Evolutionary conservation across 2,329 filamentous ascomycete genomes (phyloP), one percentile per base, ranked within the genome.

Genomic region (Pseudogymnoascus sp.): DNA sequence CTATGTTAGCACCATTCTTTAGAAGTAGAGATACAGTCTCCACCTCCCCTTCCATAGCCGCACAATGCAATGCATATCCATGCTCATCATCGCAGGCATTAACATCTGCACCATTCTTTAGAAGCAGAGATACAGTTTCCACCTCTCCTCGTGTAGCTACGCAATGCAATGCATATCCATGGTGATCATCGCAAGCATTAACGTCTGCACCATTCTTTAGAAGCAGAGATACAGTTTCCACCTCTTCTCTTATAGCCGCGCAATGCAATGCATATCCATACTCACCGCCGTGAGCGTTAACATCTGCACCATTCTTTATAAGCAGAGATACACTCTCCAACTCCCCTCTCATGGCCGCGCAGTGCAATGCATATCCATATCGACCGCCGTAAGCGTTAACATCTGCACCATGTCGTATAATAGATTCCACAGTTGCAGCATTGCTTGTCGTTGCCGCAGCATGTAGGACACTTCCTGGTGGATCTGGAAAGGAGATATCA

Each of bases 251-350:
- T 28, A 62, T 62, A 25, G 64, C 57, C 57, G 65, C 69, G 50
- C 66, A 66, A 32, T 66, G 64, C 50, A 71, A 57, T 61, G 66
- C 61, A 58, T 64, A 66, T 14, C 63, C 66, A 62, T 63, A 65
- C 57, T 64, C 63, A 35, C 60, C 63, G 60, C 66, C 65, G 43
- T 47, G 16, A 7, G 54, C 50, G 64, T 68, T 63, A 37, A 58
- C 14, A 62, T 66, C 34, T 35, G 34, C 34, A 35, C 34, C 34
- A n/a, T 35, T 35, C 34, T 35, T 12, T 12, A 35, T 1, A 35
- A 35, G 34, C 14, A 35, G 34, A 35, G 34, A 35, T 35, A 35
- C 34, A 8, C 58, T 57, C 8, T 61, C 60, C 20, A 20, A 1
- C 43, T 65, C 28, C 11, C 65, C 64, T n/a, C 59, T 60, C 37